phyloP scores from a whole-genome alignment of 257 asterid genomes.

The Fraxinus excelsior region DNA sequence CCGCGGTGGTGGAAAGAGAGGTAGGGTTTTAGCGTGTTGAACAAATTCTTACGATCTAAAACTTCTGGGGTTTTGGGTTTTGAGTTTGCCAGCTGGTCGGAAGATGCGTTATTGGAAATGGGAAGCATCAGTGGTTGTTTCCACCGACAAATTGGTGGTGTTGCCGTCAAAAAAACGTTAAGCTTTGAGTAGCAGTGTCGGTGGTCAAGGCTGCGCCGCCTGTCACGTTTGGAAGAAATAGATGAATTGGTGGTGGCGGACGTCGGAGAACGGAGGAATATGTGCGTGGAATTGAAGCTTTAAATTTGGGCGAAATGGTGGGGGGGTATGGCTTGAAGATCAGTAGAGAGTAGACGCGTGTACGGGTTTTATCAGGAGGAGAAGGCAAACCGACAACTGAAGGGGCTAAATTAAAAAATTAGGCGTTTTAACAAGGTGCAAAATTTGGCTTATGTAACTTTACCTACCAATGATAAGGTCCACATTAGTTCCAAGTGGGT shows the following conservation, averaged over 20 bases:
- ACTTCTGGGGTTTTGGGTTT: slow-evolving; percentile 36
- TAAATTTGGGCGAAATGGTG: background rate
- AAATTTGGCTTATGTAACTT: background rate
- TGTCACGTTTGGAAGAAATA: slow-evolving; percentile 18
- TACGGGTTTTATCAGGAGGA: slow-evolving; percentile 2
- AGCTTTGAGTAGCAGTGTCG: background rate
- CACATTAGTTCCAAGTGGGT: too few species aligned
- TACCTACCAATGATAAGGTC: background rate
- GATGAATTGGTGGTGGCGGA: background rate
- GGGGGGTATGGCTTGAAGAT: background rate
- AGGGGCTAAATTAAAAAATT: background rate
- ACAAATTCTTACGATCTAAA: slow-evolving; percentile 33
- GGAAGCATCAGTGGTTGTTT: slow-evolving; percentile 40
- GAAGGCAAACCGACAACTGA: slow-evolving; percentile 29
- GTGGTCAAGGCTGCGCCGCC: background rate
- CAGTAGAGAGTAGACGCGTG: slow-evolving; percentile 36
- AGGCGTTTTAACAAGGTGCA: background rate
- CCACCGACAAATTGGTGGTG: background rate
- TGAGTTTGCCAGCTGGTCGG: slow-evolving; percentile 33
- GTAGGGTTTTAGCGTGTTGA: slow-evolving; percentile 43
- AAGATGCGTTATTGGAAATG: background rate
- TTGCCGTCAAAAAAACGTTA: background rate
- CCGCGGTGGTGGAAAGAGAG: slow-evolving; percentile 55
- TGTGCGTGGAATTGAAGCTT: background rate
- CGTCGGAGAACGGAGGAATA: background rate